Evolutionary conservation across 305 asterid species (phyloP), one percentile per base, ranked within the genome.

Genomic region (Solanum hybrid): DNA sequence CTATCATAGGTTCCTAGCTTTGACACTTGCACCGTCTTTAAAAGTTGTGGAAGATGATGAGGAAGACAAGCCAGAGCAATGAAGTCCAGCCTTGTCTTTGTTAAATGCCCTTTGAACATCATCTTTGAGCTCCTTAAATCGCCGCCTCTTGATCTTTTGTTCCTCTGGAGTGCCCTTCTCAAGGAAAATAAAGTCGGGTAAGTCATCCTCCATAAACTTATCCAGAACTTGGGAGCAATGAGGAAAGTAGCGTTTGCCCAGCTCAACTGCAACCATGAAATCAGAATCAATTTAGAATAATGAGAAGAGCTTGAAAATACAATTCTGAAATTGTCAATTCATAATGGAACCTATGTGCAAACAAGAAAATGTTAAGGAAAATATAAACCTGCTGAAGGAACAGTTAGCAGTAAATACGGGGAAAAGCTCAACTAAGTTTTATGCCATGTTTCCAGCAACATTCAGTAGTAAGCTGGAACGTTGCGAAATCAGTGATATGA

Each of bases 171-270:
- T 95, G 81, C 96, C 98, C 91, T 88, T 92, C 89, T 95, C 95
- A 4, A 95, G 96, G 92, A 92, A 93, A 88, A 92, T 56, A 2
- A 92, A 71, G 37, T 94, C 96, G 0, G 93, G 94, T 37, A 90
- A 90, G 86, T 94, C 98, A 56, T 95, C 96, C 88, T 95, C 96
- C 96, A 94, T 93, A 64, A 95, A 93, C 90, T 91, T 95, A 91
- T 94, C 98, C 91, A 94, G 92, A 84, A 95, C 97, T 89, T 92
- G 95, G 9, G 97, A 95, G 94, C 98, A 95, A 72, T 94, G 89
- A 27, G 97, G 97, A 73, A 95, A 95, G 89, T 94, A 94, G 12
- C 95, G 94, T 71, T 90, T 88, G 22, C 97, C 97, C 88, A 95
- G 90, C 89, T 95, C 95, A 89, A 95, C 98, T 95, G 92, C 75